Conservation (phyloP, 352 stramenopile species). For the Phytophthora pistaciae region DNA sequence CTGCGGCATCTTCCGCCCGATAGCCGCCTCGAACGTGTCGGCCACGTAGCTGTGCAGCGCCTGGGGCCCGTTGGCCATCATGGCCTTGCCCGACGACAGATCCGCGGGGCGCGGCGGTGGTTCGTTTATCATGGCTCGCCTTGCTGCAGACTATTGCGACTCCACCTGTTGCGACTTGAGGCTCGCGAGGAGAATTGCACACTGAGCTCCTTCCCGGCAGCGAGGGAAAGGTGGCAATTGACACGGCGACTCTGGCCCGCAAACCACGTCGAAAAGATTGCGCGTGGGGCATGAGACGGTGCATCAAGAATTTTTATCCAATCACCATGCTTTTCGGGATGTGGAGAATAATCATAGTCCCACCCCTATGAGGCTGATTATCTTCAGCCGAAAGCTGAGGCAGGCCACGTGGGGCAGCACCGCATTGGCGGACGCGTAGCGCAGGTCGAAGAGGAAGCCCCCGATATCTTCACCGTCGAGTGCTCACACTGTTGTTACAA, state of each 20-base stretch:
- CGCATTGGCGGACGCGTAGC: background rate
- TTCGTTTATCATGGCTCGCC: background rate
- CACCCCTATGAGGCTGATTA: background rate
- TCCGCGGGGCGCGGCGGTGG: background rate
- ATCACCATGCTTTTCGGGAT: background rate
- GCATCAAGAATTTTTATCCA: background rate
- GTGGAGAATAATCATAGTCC: background rate
- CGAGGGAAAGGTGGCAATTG: background rate
- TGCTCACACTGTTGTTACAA: too few relatives aligned
- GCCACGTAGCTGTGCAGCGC: conserved; percentile 50
- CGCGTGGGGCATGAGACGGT: background rate
- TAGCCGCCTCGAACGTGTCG: conserved; percentile 42
- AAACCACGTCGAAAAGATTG: conserved; percentile 19
- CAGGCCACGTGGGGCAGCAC: background rate
- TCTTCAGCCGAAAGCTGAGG: background rate
- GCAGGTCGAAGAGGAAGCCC: too few relatives aligned
- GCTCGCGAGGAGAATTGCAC: background rate
- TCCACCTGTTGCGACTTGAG: background rate
- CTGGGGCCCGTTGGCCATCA: conserved; percentile 49
- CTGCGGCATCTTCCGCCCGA: conserved; percentile 55
- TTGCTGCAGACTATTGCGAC: background rate
- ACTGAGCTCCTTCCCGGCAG: background rate
- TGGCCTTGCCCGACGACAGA: conserved; percentile 27
- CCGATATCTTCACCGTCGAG: too few relatives aligned
- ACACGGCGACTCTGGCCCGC: background rate